Evolutionary conservation across 371 early-diverging fungal species (phyloP), one percentile per base, ranked within the genome.

Genomic region (Mortierella sp.): DNA sequence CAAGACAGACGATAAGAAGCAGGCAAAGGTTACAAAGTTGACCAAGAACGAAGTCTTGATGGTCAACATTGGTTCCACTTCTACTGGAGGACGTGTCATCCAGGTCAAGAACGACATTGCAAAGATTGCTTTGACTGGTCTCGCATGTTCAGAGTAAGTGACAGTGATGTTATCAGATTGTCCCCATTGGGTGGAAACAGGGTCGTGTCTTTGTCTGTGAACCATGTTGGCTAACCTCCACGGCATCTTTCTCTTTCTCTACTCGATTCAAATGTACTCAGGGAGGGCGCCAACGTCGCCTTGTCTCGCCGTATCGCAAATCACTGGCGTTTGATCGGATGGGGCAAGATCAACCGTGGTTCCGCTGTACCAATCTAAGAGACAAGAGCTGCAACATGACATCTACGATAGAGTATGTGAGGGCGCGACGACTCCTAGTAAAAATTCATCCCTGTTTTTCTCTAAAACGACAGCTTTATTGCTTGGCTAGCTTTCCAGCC

Each of bases 251-350:
- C 22, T 31, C 25, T 31, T 22, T 10, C 16, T 31, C 13, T 10
- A 4, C n/a, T 22, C 10, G 16, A 24, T 22, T 43, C 41, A 37
- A n/a, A 21, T 25, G 17, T 47, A 55, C 34, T 34, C 34, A 68
- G 68, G 54, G 85, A 95, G 50, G 97, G 94, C 62, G 99, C 99
- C 79, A 98, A 96, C 87, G 95, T 99, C 65, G 98, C 99, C 9
- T 85, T 99, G 57, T 95, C 96, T 63, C 89, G 99, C 81, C 95
- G 99, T 85, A 97, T 99, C 69, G 97, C 97, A 66, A 96, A 96
- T 85, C 98, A 99, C 83, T 99, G 99, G 99, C 95, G 97, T 82
- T 87, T 99, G 79, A 98, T 99, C 81, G 99, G 99, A 71, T 97
- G 97, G 96, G 99, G 98, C 65, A 92, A 91, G 79, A 95, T 97